A percentile compares a stretch with the other conserved stretches of the same genome.
Conservation (phyloP, 306 rosid genomes). For the Vachellia collinsii region DNA sequence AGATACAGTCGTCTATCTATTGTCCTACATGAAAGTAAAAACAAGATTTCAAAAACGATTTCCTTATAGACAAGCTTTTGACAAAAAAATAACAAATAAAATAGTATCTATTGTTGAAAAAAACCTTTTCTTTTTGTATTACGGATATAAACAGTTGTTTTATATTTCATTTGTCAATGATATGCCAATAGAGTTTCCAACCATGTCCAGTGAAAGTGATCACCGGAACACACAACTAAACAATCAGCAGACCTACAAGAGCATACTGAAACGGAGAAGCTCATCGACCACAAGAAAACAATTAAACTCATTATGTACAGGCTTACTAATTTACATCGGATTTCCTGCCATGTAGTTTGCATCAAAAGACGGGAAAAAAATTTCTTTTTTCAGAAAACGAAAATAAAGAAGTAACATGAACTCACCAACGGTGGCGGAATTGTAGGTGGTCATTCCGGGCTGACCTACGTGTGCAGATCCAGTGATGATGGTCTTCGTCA, state of each 20-base stretch:
- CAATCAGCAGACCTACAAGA: not conserved
- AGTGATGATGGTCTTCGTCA: conserved; percentile 72
- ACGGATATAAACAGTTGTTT: not conserved
- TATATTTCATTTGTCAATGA: not conserved
- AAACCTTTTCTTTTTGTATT: not conserved
- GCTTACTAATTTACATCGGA: not conserved
- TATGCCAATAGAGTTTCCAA: not conserved
- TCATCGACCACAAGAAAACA: not conserved
- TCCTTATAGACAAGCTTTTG: not conserved
- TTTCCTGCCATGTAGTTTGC: not conserved
- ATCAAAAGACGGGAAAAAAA: not conserved
- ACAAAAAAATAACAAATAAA: too few relatives aligned
- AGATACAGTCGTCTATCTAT: not conserved
- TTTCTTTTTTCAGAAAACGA: not conserved
- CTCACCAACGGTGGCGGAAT: conserved; percentile 79
- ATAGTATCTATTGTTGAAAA: not conserved
- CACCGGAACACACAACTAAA: not conserved
- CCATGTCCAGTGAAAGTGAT: not conserved
- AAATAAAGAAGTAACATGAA: not conserved
- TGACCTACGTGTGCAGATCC: conserved; percentile 68
- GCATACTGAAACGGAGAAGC: not conserved
- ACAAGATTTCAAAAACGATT: not conserved
- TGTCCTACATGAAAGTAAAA: not conserved
- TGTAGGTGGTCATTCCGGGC: conserved; percentile 64
- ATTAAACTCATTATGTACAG: not conserved